Evolutionary conservation across 306 rosid species (phyloP), one percentile per base, ranked within the genome.

Genomic region (Glycine soja): DNA sequence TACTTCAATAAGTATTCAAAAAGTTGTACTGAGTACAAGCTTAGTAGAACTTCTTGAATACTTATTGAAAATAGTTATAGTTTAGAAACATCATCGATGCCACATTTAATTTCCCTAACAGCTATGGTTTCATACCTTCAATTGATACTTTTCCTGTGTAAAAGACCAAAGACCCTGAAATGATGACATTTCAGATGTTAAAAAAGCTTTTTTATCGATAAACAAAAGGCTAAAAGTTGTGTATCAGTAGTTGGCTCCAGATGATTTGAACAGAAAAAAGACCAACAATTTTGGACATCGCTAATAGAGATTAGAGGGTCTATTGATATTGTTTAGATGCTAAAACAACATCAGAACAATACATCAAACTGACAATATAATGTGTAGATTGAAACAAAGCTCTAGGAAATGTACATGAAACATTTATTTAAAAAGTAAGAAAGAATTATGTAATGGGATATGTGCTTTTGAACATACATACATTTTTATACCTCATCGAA

Each of bases 101-200:
- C 43, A 9, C 11, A 38, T 42, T 67, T 67, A 43, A 18, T 4
- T 72, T 70, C 64, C 53, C 47, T 50, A 50, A 75, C 50, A 48
- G 64, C 69, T 9, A 10, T 19, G 16, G n/a, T 81, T 72, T 67
- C 43, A 69, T 88, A 95, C 98, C 97, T 91, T 91, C 72, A 89
- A 66, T 72, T 92, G 87, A 83, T 85, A 90, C 36, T 86, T 51
- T 58, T 95, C 91, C 83, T 85, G 82, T 50, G 97, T 86, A 82
- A 95, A 95, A 67, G 86, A 81, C 98, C 98, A 95, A 62, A 72
- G 74, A 65, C 88, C 90, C 98, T 95, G 91, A 85, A 79, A 86
- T 59, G 71, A 83, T 72, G 45, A 72, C 70, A 78, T 65, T 63
- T 64, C 56, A 66, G 8, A 50, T 4, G 16, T 52, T 10, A 58